Conservation (phyloP, 2,329 filamentous ascomycete species). For the Colletotrichum sp. region DNA sequence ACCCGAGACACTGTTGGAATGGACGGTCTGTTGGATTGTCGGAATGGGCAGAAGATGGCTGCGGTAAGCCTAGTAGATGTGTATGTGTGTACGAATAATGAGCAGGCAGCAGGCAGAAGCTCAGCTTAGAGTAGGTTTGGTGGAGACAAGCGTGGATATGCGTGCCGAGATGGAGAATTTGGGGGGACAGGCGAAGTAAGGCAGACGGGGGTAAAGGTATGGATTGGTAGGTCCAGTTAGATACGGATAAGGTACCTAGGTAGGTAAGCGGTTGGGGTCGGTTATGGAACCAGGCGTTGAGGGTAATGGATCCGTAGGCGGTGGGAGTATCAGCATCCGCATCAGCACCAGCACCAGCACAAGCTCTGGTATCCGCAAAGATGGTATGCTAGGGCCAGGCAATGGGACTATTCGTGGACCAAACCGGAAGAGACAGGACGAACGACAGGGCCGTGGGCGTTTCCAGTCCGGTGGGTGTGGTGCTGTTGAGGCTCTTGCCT, state of each 20-base stretch:
- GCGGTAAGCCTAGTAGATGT: background rate
- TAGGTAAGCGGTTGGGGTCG: background rate
- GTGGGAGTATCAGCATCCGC: background rate
- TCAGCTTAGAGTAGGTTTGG: background rate
- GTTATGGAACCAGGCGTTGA: background rate
- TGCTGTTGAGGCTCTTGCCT: conserved; percentile 12
- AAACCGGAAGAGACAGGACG: background rate
- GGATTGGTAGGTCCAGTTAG: background rate
- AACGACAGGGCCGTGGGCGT: background rate
- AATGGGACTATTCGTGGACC: background rate
- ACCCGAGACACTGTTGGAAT: conserved; percentile 7
- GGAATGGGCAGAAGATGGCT: background rate
- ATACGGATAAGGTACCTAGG: background rate
- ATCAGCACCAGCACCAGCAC: background rate
- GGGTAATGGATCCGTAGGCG: background rate
- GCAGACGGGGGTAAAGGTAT: background rate
- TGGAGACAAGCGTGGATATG: background rate
- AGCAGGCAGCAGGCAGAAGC: background rate
- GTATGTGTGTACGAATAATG: background rate
- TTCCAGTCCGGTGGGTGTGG: conserved; percentile 4
- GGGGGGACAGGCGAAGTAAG: background rate
- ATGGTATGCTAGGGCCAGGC: background rate
- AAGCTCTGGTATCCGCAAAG: background rate
- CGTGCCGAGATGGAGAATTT: background rate
- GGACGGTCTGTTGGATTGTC: background rate